These are phyloP conservation scores for Elaeagnus macrophylla DNA, from an alignment of 306 rosid genomes.

Conservation along the genomic window DNA sequence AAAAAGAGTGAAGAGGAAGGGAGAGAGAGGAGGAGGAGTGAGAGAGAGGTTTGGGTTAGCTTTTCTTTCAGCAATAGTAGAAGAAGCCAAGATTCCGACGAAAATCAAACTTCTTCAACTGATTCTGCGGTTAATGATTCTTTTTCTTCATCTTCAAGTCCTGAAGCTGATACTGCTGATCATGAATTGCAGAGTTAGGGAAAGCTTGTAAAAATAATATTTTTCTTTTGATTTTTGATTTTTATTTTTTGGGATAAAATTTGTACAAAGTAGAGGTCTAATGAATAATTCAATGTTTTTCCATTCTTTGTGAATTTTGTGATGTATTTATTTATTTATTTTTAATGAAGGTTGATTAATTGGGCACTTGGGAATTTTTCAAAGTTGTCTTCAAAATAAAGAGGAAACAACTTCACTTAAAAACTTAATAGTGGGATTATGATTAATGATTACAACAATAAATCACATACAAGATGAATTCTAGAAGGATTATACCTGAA, in stretches of 20 bases:
- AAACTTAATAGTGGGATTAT: no score
- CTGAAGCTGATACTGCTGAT: constrained; percentile 9
- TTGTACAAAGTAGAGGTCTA: constrained; percentile 26
- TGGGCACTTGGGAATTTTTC: no score
- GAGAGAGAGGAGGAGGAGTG: constrained; percentile 26
- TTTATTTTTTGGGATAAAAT: constrained; percentile 1
- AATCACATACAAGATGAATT: no score
- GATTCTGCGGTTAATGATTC: constrained; percentile 22
- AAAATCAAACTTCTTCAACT: constrained; percentile 25
- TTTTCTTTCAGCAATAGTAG: constrained; percentile 34
- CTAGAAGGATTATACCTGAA: no score
- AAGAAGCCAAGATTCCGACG: constrained; percentile 23
- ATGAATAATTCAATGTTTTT: not conserved
- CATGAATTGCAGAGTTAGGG: constrained; percentile 17
- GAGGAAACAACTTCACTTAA: no score
- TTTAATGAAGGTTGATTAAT: no score
- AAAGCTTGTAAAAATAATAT: not conserved
- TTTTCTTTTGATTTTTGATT: not conserved
- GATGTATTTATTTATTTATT: no score
- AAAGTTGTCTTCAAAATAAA: no score
- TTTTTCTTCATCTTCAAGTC: constrained; percentile 18
- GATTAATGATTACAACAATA: no score
- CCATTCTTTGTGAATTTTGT: not conserved
- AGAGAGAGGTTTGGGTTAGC: constrained; percentile 55
- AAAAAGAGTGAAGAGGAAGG: constrained; percentile 34